A percentile compares a stretch with the other conserved stretches of the same genome.
phyloP scores from a whole-genome alignment of 1,139 yeast species.

The Yamadazyma atlantica region DNA sequence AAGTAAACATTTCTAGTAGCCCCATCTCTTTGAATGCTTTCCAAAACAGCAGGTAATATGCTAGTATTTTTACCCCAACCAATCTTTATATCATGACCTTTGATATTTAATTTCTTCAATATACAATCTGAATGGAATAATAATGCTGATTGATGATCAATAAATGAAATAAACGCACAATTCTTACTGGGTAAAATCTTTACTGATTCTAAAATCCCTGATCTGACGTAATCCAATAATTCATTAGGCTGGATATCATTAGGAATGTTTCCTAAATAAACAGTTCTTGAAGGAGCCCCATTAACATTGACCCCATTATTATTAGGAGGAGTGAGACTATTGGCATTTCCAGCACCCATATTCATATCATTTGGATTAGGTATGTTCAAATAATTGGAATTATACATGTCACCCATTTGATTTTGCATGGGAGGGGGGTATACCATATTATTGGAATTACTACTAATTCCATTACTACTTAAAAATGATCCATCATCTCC shows the following conservation, averaged over 20 bases:
- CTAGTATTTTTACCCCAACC: slow-evolving; percentile 72
- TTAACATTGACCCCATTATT: slow-evolving; percentile 16
- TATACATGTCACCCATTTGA: slow-evolving; percentile 1
- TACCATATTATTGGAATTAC: slow-evolving; percentile 6
- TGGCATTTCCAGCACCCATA: slow-evolving; percentile 5
- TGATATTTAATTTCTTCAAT: slow-evolving; percentile 54
- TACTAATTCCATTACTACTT: slow-evolving; percentile 12
- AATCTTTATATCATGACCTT: slow-evolving; percentile 58
- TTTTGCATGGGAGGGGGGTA: slow-evolving; percentile 7
- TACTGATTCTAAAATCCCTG: slow-evolving; percentile 84
- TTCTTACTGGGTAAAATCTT: slow-evolving; percentile 55
- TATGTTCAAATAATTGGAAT: not conserved
- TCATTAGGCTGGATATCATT: slow-evolving; percentile 78
- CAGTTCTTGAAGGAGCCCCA: slow-evolving; percentile 75
- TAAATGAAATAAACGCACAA: slow-evolving; percentile 62
- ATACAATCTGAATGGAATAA: slow-evolving; percentile 63
- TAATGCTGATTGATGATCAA: slow-evolving; percentile 61
- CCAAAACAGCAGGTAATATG: slow-evolving; percentile 65
- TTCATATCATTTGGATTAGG: slow-evolving; percentile 2
- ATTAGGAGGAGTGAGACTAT: slow-evolving; percentile 6
- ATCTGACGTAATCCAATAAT: slow-evolving; percentile 82
- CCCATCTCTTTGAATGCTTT: slow-evolving; percentile 78
- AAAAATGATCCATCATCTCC: slow-evolving; percentile 24
- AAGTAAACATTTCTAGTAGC: slow-evolving; percentile 91
- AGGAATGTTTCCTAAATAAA: slow-evolving; percentile 88